Evolutionary conservation across 306 rosid genomes (phyloP).

Genomic region (Inga laurina): DNA sequence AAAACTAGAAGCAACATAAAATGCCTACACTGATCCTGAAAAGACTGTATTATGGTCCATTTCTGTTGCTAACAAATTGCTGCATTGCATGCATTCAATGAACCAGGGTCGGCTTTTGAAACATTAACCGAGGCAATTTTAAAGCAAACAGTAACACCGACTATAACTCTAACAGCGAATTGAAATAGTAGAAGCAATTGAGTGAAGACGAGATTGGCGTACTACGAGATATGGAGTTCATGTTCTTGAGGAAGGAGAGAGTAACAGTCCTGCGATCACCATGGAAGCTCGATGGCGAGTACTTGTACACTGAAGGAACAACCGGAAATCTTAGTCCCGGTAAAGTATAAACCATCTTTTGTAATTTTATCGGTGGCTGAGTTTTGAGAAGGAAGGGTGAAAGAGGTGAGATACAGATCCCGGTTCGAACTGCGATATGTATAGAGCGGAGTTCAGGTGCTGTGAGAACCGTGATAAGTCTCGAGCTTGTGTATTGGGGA

Average conservation of each 20-base stretch:
- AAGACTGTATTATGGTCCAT: not conserved
- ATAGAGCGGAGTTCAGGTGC: slow-evolving; percentile 26
- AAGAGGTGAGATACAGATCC: slow-evolving; percentile 4
- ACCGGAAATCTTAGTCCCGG: slow-evolving; percentile 75
- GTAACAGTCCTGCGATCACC: slow-evolving; percentile 45
- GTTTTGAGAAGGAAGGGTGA: not conserved
- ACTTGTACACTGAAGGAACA: slow-evolving; percentile 44
- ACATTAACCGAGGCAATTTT: not conserved
- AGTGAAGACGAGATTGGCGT: slow-evolving; percentile 21
- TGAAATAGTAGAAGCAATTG: slow-evolving; percentile 9
- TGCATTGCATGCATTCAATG: not conserved
- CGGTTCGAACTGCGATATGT: not conserved
- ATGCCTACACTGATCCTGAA: not conserved
- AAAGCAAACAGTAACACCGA: not conserved
- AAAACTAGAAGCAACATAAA: slow-evolving; percentile 17
- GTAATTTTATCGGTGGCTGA: not conserved
- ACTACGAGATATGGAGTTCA: slow-evolving; percentile 53
- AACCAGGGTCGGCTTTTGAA: not conserved
- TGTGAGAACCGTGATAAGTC: slow-evolving; percentile 46
- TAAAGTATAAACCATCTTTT: slow-evolving; percentile 67
- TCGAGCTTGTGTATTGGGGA: not conserved
- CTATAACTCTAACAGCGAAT: not conserved
- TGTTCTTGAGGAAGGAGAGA: slow-evolving; percentile 44
- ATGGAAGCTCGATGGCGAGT: slow-evolving; percentile 41
- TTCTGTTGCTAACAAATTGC: not conserved